Evolutionary conservation across 208 protist genomes (phyloP).

Genomic region (Lotmaria passim): DNA sequence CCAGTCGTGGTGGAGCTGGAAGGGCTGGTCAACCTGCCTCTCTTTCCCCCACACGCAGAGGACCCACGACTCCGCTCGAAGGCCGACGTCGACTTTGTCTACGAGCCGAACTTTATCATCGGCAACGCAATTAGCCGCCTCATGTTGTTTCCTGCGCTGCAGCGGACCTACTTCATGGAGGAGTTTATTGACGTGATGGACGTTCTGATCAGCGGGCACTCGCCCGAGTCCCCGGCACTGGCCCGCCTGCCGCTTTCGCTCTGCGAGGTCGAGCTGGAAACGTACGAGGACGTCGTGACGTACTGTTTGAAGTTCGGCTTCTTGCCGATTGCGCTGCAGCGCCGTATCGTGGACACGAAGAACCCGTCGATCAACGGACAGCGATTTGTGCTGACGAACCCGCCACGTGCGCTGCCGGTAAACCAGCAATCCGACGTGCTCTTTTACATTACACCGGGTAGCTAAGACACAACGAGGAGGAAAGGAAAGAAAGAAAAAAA

Average conservation of each 20-base stretch:
- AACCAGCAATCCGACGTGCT: slow-evolving; percentile 62
- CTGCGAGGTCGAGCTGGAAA: slow-evolving; percentile 57
- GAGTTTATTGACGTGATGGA: slow-evolving; percentile 86
- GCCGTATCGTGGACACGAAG: slow-evolving; percentile 57
- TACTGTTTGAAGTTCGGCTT: slow-evolving; percentile 73
- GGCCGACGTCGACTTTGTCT: slow-evolving; percentile 77
- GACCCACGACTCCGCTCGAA: slow-evolving; percentile 61
- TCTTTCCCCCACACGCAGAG: slow-evolving; percentile 77
- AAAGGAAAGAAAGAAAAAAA: neutral
- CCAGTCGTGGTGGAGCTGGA: slow-evolving; percentile 84
- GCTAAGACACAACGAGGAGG: neutral
- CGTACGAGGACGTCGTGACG: slow-evolving; percentile 75
- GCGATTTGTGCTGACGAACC: slow-evolving; percentile 84
- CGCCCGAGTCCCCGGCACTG: slow-evolving; percentile 60
- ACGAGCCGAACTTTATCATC: slow-evolving; percentile 86
- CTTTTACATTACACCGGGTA: slow-evolving; percentile 71
- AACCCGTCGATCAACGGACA: slow-evolving; percentile 73
- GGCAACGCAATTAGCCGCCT: slow-evolving; percentile 81
- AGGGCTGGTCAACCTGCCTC: slow-evolving; percentile 66
- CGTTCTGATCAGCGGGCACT: slow-evolving; percentile 74
- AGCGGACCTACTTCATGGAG: slow-evolving; percentile 81
- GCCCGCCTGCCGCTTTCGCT: slow-evolving; percentile 58
- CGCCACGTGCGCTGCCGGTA: slow-evolving; percentile 63
- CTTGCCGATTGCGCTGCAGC: slow-evolving; percentile 76
- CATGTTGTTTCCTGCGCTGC: slow-evolving; percentile 77